phyloP scores from a whole-genome alignment of 768 basidiomycete genomes.

The Russula lepida region DNA sequence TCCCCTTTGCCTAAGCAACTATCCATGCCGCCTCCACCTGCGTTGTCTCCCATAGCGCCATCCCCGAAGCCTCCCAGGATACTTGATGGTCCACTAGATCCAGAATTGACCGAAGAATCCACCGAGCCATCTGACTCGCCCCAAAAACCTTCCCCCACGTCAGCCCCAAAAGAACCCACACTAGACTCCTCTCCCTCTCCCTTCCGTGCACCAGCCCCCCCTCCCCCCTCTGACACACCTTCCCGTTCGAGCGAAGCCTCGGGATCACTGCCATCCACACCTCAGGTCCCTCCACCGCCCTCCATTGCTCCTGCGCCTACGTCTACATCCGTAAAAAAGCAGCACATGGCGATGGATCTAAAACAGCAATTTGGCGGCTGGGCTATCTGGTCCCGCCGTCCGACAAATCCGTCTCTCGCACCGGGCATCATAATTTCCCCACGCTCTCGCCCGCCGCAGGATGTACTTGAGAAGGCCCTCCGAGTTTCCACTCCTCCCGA shows the following conservation, averaged over 20 bases:
- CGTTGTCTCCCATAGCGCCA: conserved; percentile 15
- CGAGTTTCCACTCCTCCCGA: conserved; percentile 41
- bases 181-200: neutral
- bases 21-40: conserved; percentile 37
- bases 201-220: neutral
- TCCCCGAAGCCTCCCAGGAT: conserved; percentile 14
- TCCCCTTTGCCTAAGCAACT: conserved; percentile 61
- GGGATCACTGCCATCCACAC: neutral
- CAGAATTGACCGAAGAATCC: conserved; percentile 3
- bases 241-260: conserved; percentile 8
- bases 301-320: neutral
- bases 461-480: conserved; percentile 50
- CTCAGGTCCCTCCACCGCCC: neutral
- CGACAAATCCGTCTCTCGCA: conserved; percentile 51
- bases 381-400: conserved; percentile 70
- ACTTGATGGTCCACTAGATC: conserved; percentile 15
- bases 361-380: conserved; percentile 29
- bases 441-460: conserved; percentile 49
- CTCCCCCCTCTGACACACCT: neutral
- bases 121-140: neutral
- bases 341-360: neutral
- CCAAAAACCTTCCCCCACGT: neutral
- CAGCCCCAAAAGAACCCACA: neutral
- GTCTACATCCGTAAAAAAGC: neutral
- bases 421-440: conserved; percentile 68